Evolutionary conservation across 2,329 filamentous ascomycete genomes (phyloP).

Genomic region (Fusarium guadeloupense): DNA sequence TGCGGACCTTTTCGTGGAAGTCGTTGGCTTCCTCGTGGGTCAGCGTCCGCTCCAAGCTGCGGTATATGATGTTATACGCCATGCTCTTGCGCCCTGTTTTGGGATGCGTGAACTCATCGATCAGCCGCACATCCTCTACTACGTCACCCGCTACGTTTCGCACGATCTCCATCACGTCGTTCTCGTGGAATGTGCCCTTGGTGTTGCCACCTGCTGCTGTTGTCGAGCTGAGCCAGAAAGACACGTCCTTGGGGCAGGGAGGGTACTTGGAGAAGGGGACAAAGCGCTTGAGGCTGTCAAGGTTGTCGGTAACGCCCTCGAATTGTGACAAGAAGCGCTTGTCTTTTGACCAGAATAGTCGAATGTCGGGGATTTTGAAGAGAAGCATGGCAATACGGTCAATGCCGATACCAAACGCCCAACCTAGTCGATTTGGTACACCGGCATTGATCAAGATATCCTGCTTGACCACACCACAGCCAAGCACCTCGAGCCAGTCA

Average conservation of each 20-base stretch:
- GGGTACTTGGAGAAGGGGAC: conserved; percentile 92
- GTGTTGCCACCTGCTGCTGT: conserved; percentile 59
- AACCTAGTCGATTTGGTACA: conserved; percentile 79
- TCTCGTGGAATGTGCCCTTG: conserved; percentile 78
- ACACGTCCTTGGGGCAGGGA: conserved; percentile 88
- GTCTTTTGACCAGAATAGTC: conserved; percentile 94
- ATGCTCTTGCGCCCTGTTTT: conserved; percentile 84
- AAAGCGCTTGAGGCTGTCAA: conserved; percentile 68
- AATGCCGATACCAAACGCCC: conserved; percentile 95
- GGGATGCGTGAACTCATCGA: conserved; percentile 89
- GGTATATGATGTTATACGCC: conserved; percentile 94
- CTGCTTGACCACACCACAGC: conserved; percentile 91
- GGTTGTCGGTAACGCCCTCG: conserved; percentile 64
- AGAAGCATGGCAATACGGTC: conserved; percentile 98
- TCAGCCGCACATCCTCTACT: conserved; percentile 85
- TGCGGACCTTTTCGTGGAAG: conserved; percentile 74
- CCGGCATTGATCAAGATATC: conserved; percentile 80
- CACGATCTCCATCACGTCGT: conserved; percentile 97
- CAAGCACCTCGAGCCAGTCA: conserved; percentile 95
- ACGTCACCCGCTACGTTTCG: conserved; percentile 82
- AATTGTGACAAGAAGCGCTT: conserved; percentile 89
- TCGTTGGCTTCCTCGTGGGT: conserved; percentile 83
- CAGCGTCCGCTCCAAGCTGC: conserved; percentile 89
- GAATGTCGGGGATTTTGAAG: conserved; percentile 95
- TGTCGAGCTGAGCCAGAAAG: conserved; percentile 79